Percentiles rank a stretch among this genome's conserved stretches.
Conservation (phyloP, 179 eudicot genomes). For the Spergularia azorica region DNA sequence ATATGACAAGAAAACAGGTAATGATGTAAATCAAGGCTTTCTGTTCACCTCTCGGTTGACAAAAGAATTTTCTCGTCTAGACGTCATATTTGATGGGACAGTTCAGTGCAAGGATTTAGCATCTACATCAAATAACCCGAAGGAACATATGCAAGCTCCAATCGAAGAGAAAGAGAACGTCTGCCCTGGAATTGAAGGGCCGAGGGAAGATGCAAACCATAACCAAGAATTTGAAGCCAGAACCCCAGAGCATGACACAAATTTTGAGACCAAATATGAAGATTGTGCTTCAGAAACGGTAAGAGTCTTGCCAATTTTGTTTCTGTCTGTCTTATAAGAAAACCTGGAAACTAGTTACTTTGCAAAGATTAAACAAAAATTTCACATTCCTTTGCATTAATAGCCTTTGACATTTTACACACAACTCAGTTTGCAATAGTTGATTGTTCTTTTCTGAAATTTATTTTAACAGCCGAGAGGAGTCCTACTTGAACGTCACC, state of each 20-base stretch:
- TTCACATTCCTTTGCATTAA: neutral
- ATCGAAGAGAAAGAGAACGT: constrained; percentile 37
- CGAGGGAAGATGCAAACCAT: constrained; percentile 24
- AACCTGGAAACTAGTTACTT: neutral
- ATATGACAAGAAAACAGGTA: constrained; percentile 64
- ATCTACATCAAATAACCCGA: constrained; percentile 36
- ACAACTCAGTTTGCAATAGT: neutral
- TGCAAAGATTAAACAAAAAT: neutral
- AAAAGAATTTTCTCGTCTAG: constrained; percentile 68
- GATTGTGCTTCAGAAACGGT: constrained; percentile 42
- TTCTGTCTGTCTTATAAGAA: neutral
- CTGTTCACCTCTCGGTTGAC: constrained; percentile 55
- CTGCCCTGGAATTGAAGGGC: constrained; percentile 26
- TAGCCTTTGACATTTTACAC: neutral
- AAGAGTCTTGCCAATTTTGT: constrained; percentile 20
- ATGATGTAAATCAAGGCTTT: constrained; percentile 48
- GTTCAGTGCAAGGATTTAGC: constrained; percentile 24
- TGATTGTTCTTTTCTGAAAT: constrained; percentile 24
- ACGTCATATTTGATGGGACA: constrained; percentile 59
- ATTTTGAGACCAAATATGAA: constrained; percentile 17
- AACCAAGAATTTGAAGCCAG: constrained; percentile 20
- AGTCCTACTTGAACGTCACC: constrained; percentile 54
- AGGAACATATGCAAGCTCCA: constrained; percentile 17
- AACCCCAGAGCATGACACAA: constrained; percentile 30
- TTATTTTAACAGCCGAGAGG: constrained; percentile 42